These are phyloP conservation scores for sweet orange (Citrus sinensis) DNA, from an alignment of 345 rosid species.

Conservation along the genomic window DNA sequence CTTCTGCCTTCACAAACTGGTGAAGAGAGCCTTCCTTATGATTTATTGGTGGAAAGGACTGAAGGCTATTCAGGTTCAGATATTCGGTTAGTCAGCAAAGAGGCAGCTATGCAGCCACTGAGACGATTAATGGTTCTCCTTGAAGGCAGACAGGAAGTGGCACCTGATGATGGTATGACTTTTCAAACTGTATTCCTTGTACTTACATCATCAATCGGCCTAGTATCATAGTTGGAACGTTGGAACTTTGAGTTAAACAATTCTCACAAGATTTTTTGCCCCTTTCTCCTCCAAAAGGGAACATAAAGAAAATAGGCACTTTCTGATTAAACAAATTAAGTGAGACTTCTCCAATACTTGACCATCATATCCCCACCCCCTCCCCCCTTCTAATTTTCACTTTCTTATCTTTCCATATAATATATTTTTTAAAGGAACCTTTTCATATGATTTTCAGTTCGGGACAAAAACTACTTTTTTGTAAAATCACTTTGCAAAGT, in stretches of 20 bases:
- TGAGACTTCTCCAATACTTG: not conserved
- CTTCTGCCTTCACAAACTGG: constrained; percentile 55
- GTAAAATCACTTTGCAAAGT: not conserved
- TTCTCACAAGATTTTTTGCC: not conserved
- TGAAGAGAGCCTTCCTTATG: constrained; percentile 67
- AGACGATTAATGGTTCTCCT: constrained; percentile 68
- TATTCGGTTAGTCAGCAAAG: constrained; percentile 84
- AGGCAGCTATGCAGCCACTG: constrained; percentile 94
- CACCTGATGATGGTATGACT: constrained; percentile 75
- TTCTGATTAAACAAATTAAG: not conserved
- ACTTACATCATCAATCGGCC: not conserved
- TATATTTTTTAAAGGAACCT: too few species aligned
- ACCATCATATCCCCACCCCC: too few species aligned
- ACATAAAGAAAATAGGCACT: not conserved
- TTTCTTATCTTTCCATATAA: not conserved
- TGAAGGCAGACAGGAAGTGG: constrained; percentile 54
- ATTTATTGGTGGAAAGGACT: constrained; percentile 65
- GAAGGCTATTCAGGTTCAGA: constrained; percentile 95
- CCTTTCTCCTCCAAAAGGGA: not conserved
- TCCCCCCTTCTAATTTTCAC: too few species aligned
- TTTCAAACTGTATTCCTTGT: not conserved
- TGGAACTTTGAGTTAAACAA: not conserved
- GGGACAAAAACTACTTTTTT: not conserved
- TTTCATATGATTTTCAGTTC: not conserved
- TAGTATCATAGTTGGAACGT: not conserved